Evolutionary conservation across 225 moss, liverwort and hornwort species (phyloP).

Genomic region (Marchantia polymorpha): DNA sequence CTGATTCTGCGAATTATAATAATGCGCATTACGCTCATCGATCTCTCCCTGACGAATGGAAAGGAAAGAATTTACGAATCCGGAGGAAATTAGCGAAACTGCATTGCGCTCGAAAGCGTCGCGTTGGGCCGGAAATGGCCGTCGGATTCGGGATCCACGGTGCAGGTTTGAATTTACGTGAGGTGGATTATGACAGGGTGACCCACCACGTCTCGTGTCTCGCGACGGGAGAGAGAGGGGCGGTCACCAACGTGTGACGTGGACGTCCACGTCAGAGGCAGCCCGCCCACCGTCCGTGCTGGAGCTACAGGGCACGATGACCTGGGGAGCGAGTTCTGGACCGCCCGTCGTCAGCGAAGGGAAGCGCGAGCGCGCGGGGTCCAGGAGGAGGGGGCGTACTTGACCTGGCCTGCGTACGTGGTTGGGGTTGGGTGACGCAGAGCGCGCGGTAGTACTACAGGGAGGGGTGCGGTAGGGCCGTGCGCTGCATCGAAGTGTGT

Average conservation of each 20-base stretch:
- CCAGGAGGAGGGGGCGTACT: neutral
- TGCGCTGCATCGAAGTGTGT: no score
- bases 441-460: no score
- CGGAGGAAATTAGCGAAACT: neutral
- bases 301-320: constrained; percentile 2
- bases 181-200: neutral
- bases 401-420: no score
- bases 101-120: neutral
- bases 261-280: neutral
- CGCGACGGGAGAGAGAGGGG: neutral
- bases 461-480: no score
- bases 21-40: no score
- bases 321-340: neutral
- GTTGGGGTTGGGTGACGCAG: no score
- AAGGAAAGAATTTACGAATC: no score
- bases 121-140: neutral
- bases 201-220: neutral
- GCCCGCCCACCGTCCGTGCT: neutral
- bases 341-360: neutral
- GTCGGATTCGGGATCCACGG: neutral
- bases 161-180: neutral
- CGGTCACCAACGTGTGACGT: neutral
- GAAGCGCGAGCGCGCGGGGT: neutral
- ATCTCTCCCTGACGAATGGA: no score
- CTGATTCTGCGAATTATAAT: neutral